Conservation (phyloP, 352 stramenopile genomes). For the Pythium chondricola region DNA sequence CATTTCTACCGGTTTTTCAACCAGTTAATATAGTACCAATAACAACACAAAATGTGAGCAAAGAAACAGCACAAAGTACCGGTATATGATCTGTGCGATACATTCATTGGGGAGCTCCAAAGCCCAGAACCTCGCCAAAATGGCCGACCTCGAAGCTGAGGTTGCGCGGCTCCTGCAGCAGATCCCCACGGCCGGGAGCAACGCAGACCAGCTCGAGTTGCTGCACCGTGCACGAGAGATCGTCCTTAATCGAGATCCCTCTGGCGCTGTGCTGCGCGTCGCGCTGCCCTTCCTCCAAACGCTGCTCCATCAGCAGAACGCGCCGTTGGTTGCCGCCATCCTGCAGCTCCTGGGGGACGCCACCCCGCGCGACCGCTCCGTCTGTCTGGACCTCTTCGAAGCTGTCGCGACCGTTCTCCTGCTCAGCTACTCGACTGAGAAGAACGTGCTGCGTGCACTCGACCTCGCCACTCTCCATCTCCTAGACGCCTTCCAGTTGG, state of each 20-base stretch:
- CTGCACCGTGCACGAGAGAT: constrained; percentile 64
- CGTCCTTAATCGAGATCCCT: constrained; percentile 48
- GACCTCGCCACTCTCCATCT: constrained; percentile 34
- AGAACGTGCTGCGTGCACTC: constrained; percentile 56
- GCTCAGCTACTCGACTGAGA: constrained; percentile 67
- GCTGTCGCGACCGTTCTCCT: constrained; percentile 50
- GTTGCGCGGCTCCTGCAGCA: constrained; percentile 48
- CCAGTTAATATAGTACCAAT: too few species aligned
- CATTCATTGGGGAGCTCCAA: too few species aligned
- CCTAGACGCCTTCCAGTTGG: constrained; percentile 36
- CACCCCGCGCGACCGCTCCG: constrained; percentile 15
- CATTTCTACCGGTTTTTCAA: too few species aligned
- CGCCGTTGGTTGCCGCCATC: constrained; percentile 44
- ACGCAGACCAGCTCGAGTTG: constrained; percentile 49
- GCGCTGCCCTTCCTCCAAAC: constrained; percentile 39
- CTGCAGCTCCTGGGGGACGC: constrained; percentile 42
- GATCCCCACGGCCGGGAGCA: constrained; percentile 28
- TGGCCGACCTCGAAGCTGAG: constrained; percentile 34
- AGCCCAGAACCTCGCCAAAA: neutral
- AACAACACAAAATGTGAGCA: too few species aligned
- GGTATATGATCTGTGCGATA: too few species aligned
- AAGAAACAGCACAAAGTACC: too few species aligned
- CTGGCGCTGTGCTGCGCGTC: constrained; percentile 31
- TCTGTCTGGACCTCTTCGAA: constrained; percentile 40
- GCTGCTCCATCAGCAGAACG: constrained; percentile 52